phyloP scores from a whole-genome alignment of 345 rosid species.

The Eucalyptus fibrosa region DNA sequence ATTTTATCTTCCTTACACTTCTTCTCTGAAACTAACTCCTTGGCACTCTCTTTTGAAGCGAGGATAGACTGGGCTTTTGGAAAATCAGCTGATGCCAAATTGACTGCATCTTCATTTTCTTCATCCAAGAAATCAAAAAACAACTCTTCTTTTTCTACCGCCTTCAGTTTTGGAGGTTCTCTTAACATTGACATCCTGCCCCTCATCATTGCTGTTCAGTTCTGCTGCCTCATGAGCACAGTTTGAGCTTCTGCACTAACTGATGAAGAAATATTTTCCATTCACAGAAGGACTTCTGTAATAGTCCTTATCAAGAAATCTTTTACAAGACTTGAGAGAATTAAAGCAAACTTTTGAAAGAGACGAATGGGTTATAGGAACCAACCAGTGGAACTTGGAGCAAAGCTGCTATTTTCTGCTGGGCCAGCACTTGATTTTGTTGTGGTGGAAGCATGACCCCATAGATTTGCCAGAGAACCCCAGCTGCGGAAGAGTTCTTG shows the following conservation, averaged over 20 bases:
- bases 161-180: constrained; percentile 30
- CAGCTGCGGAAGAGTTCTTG: too few species aligned
- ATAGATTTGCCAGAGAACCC: too few species aligned
- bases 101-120: constrained; percentile 56
- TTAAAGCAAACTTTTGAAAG: too few species aligned
- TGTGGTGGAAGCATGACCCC: too few species aligned
- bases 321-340: too few species aligned
- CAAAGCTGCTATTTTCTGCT: too few species aligned
- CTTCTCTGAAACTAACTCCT: constrained; percentile 8
- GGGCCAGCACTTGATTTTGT: too few species aligned
- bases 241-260: constrained; percentile 43
- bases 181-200: constrained; percentile 25
- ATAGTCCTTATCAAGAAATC: too few species aligned
- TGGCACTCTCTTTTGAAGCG: constrained; percentile 8
- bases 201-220: constrained; percentile 43
- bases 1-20: constrained; percentile 4
- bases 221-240: constrained; percentile 18
- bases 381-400: too few species aligned
- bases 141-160: constrained; percentile 52
- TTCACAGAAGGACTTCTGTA: too few species aligned
- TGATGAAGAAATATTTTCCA: too few species aligned
- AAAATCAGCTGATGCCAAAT: constrained; percentile 48
- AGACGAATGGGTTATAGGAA: too few species aligned
- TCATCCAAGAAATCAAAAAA: constrained; percentile 76
- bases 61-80: constrained; percentile 18